A percentile compares a stretch with the other conserved stretches of the same genome.
phyloP scores from a whole-genome alignment of 208 protist species.

The Spongospora subterranea region DNA sequence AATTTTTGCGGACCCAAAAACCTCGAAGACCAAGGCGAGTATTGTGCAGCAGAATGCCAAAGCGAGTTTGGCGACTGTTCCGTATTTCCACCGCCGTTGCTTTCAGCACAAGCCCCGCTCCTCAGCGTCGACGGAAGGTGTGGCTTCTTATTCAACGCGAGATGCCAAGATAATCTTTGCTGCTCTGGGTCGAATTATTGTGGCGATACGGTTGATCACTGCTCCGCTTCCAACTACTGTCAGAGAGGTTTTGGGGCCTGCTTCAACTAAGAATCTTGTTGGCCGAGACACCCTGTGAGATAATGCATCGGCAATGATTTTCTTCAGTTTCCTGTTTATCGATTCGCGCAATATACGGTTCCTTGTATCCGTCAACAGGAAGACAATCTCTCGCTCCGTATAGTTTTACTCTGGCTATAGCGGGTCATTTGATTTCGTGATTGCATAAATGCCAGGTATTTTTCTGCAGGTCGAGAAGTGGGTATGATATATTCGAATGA shows the following conservation, averaged over 20 bases:
- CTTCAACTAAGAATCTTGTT: too few species aligned
- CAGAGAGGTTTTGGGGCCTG: not conserved
- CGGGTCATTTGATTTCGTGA: too few species aligned
- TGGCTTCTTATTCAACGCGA: not conserved
- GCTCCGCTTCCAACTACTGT: not conserved
- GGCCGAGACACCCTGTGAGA: too few species aligned
- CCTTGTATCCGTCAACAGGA: too few species aligned
- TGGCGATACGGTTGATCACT: not conserved
- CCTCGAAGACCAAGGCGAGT: not conserved
- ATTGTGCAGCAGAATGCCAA: not conserved
- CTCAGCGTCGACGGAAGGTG: not conserved
- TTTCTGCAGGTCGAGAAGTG: too few species aligned
- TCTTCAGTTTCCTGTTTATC: too few species aligned
- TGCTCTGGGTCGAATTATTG: not conserved
- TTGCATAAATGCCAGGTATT: too few species aligned
- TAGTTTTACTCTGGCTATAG: too few species aligned
- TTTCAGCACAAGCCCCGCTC: not conserved
- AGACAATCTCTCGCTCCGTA: too few species aligned
- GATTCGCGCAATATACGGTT: too few species aligned
- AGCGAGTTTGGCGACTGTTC: not conserved
- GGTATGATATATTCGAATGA: too few species aligned
- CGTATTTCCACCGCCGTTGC: not conserved
- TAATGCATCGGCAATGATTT: too few species aligned
- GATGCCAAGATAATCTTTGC: not conserved
- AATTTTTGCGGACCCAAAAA: not conserved